Evolutionary conservation across 805 yeast genomes (phyloP).

Genomic region (Candida maris): DNA sequence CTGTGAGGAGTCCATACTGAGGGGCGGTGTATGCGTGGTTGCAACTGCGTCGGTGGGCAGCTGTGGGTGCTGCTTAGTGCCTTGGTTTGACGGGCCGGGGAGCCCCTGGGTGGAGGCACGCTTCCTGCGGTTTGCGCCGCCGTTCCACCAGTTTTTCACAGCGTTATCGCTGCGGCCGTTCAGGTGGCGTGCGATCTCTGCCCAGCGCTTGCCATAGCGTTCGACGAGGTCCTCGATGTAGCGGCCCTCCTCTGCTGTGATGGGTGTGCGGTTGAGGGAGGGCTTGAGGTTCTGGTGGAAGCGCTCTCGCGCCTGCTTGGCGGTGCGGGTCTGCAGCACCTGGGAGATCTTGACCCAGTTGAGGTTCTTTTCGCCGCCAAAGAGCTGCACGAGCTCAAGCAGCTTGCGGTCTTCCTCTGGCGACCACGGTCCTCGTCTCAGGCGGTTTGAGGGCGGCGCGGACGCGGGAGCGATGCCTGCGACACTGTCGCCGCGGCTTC

Average conservation of each 20-base stretch:
- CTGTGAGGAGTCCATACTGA: neutral
- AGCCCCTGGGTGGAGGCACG: constrained; percentile 39
- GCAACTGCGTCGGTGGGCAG: neutral
- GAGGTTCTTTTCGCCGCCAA: constrained; percentile 57
- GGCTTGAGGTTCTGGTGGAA: constrained; percentile 92
- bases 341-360: constrained; percentile 88
- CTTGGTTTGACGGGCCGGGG: constrained; percentile 5
- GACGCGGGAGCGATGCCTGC: too few relatives aligned
- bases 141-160: constrained; percentile 95
- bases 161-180: constrained; percentile 89
- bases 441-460: too few relatives aligned
- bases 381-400: constrained; percentile 61
- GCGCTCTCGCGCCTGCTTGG: constrained; percentile 88
- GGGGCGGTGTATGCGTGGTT: neutral
- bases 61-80: neutral
- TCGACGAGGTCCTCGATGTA: constrained; percentile 75
- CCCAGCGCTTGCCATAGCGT: constrained; percentile 87
- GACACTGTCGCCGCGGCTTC: too few relatives aligned
- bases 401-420: constrained; percentile 76
- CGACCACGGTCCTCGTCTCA: constrained; percentile 84
- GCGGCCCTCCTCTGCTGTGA: constrained; percentile 78
- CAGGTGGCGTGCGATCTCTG: constrained; percentile 84
- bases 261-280: constrained; percentile 73
- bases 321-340: constrained; percentile 69
- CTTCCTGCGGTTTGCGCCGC: constrained; percentile 83